Conservation (phyloP, 163 green algal genomes). For the Scenedesmus sp. region DNA sequence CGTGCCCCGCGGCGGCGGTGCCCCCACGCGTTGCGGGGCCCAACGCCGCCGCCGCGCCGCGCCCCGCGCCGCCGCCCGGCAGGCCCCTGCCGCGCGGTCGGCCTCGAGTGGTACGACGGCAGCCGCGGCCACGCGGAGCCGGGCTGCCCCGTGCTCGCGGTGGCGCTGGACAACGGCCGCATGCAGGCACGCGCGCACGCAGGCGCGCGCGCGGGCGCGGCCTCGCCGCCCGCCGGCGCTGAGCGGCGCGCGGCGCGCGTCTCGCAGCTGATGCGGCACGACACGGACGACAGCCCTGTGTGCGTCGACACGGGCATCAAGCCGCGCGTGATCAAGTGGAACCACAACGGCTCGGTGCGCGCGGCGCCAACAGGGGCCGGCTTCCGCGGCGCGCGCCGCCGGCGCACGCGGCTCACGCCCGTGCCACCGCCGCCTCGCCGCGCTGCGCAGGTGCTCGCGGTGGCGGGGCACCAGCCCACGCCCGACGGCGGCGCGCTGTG, state of each 20-base stretch:
- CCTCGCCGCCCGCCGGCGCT: too few relatives aligned
- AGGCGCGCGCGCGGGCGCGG: too few relatives aligned
- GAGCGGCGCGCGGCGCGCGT: too few relatives aligned
- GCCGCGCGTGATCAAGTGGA: conserved; percentile 72
- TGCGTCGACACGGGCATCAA: conserved; percentile 82
- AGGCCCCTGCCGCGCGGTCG: conserved; percentile 24
- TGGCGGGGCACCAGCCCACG: conserved; percentile 63
- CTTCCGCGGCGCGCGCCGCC: too few relatives aligned
- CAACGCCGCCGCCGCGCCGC: too few relatives aligned
- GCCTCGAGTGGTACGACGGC: conserved; percentile 55
- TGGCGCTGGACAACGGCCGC: conserved; percentile 78
- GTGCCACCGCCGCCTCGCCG: background rate
- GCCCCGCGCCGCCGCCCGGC: background rate
- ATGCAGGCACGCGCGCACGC: too few relatives aligned
- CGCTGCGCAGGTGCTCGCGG: conserved; percentile 64
- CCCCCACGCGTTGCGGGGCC: too few relatives aligned
- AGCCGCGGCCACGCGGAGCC: conserved; percentile 65
- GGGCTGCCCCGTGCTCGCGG: conserved; percentile 71
- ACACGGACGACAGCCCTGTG: conserved; percentile 72
- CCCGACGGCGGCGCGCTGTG: conserved; percentile 47
- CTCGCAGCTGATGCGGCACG: conserved; percentile 75
- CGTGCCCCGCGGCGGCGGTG: too few relatives aligned
- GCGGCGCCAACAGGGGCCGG: too few relatives aligned
- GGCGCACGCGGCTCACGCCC: too few relatives aligned
- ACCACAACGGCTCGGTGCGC: conserved; percentile 69